Base-by-base conservation (phyloP, 176 grass and related monocot genomes). In the Rhynchospora breviuscula region DNA sequence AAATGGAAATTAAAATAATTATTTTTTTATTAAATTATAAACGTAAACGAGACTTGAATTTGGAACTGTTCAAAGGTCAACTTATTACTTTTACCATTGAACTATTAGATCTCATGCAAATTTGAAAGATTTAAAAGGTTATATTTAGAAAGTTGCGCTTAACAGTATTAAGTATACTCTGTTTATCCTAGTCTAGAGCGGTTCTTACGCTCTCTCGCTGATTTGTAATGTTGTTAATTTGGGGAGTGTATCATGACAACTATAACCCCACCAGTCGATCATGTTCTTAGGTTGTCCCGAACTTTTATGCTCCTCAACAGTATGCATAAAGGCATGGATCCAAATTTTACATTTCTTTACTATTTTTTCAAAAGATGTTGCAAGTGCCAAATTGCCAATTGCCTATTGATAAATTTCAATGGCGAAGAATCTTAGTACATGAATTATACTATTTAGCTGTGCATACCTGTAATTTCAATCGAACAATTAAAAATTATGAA, bases 211-310 rank as follows among this genome's bases (percentile, higher is more conserved):
- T 78, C 25, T 58, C 26, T 33, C 21, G 75, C 58, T 71, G 12
- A 66, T 61, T 79, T 80, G 54, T 80, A 80, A 21, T 17, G 29
- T 80, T 61, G 54, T 29, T 80, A 19, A 80, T 80, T 80, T 43
- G 77, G 15, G 77, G 71, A 76, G 71, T 5, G 15, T 13, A 45
- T 48, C 14, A n/a, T 78, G 75, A 79, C 77, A 79, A 59, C 51
- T 79, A 26, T 19, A 79, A 54, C 77, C 54, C 54, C 77, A 80
- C 77, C 54, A 18, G 77, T 80, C 26, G 7, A 54, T 80, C 23
- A 60, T 60, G 77, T 80, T 80, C 29, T 35, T 61, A 61, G 54
- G 23, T 79, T 80, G 53, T 80, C 78, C 40, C 5, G 7, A 61
- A 18, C 19, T 79, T 10, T 59, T 43, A 21, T 22, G 53, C 49